A percentile compares a stretch with the other conserved stretches of the same genome.
Conservation (phyloP, 257 asterid genomes). For the Ophiorrhiza pumila region DNA sequence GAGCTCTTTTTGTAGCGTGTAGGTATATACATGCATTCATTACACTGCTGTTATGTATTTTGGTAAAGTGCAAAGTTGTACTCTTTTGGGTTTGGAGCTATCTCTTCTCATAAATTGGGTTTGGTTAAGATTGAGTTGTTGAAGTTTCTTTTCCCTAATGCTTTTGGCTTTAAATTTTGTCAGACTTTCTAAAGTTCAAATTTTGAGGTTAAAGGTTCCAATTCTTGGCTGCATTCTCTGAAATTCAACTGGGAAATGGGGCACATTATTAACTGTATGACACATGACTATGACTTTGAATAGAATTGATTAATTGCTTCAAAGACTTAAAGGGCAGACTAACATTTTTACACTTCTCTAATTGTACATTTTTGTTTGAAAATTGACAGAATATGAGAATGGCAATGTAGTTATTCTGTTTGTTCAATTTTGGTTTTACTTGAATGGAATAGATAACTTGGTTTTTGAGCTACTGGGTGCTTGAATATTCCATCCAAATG, state of each 20-base stretch:
- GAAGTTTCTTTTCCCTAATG: neutral
- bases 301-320: neutral
- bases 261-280: neutral
- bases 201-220: neutral
- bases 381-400: neutral
- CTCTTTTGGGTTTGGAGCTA: neutral
- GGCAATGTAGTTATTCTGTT: neutral
- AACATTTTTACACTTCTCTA: neutral
- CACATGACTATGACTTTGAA: neutral
- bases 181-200: neutral
- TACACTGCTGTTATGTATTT: neutral
- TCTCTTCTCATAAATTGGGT: neutral
- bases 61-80: neutral
- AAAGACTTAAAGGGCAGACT: neutral
- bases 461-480: neutral
- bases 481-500: slow-evolving; percentile 19
- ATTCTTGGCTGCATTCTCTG: neutral
- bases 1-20: neutral
- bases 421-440: neutral
- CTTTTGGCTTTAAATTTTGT: too few species aligned
- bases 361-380: neutral
- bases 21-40: neutral
- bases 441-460: slow-evolving; percentile 1
- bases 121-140: neutral
- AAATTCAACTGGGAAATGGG: neutral